Evolutionary conservation across 176 grass and related monocot species (phyloP), one percentile per base, ranked within the genome.

Genomic region (Puccinellia tenuiflora): DNA sequence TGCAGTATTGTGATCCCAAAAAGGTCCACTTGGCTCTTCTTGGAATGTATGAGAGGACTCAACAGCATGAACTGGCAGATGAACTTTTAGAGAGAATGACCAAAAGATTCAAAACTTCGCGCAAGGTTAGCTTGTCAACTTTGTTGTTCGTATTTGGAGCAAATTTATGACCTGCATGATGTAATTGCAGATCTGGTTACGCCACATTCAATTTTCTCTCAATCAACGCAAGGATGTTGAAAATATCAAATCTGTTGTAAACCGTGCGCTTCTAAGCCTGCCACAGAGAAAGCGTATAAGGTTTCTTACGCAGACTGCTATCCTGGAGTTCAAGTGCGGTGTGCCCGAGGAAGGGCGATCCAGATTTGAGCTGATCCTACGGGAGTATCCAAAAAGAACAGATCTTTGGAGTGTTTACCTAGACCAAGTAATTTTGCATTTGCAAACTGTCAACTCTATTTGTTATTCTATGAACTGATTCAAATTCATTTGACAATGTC

Each of bases 401-500:
- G 93, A 98, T 57, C 82, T 98, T 46, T 98, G 92, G 96, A 98
- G 91, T 83, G 90, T 95, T 81, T 98, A 98, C 88, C 79, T 98
- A 33, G 96, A 98, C 89, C 96, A 95, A 74, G 96, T 98, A 88
- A 88, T 68, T 26, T 47, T 45, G n/a, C 83, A 80, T 67, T 53
- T 55, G 28, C 20, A 74, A 79, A 75, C 68, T 73, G 34, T 50
- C 28, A 22, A 63, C 53, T 88, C 29, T 50, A 78, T 50, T 22
- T 76, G 1, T 40, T 89, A 71, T 29, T 63, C 48, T 89, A 22
- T 34, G 9, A 62, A 78, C 29, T 68, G 17, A 26, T 45, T 10
- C 75, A 78, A 17, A 8, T 79, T 87, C 26, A 48, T 77, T n/a
- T n/a, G n/a, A n/a, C n/a, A n/a, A n/a, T 73, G 34, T 50, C 28